Evolutionary conservation across 306 rosid genomes (phyloP), one percentile per base, ranked within the genome.

Genomic region (apple (Malus domestica)): DNA sequence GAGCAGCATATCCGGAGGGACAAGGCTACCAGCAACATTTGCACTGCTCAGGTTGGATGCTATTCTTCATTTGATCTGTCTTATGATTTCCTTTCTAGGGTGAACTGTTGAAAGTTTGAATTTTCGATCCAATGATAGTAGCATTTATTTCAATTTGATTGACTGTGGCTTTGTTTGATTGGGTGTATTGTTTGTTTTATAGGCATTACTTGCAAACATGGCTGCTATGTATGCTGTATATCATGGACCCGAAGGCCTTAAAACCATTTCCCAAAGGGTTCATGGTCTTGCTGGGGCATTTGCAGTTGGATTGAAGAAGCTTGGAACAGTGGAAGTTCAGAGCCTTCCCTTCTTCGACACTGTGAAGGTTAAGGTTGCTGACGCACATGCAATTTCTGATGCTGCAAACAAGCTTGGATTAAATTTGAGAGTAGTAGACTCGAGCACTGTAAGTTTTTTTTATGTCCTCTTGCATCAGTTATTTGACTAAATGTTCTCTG

Each of bases 151-250:
- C 18, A 59, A 27, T 23, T 81, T 72, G 23, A 18, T 64, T 64
- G 22, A 59, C 55, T 74, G 29, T 76, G 67, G 80, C 71, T 72
- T 79, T 66, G 67, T 80, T 80, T 55, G 20, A 35, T 77, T 74
- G 52, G 32, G 32, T 23, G 25, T 29, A 25, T 35, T 80, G 40
- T 19, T 71, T 84, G 78, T 29, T 83, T 16, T 77, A 20, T 74
- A 96, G 99, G 99, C 99, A 19, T 82, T 96, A 70, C 98, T 96
- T 80, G 99, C 99, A 76, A 96, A 96, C 88, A 96, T 96, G 99
- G 94, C 99, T 82, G 98, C 99, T 71, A 90, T 96, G 99, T 96
- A 79, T 78, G 99, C 99, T 29, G 98, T 96, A 63, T 96, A 96
- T 81, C 99, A 96, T 74, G 99, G 99, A 84, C 98, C 99, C 18